These are phyloP conservation scores for Potentilla sterilis DNA, from an alignment of 306 rosid species.

Conservation along the genomic window DNA sequence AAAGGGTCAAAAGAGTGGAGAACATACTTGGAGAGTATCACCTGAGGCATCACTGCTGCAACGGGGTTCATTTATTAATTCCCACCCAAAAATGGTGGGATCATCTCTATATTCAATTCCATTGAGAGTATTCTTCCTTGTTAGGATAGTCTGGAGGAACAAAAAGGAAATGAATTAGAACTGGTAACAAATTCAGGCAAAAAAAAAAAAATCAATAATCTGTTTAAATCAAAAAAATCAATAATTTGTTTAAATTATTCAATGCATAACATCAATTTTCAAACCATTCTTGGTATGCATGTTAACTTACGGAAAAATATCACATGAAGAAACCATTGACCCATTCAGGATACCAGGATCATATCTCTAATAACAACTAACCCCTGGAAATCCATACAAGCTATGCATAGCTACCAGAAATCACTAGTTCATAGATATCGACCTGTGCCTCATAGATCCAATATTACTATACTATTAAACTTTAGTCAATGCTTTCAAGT, in stretches of 20 bases:
- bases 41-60: conserved; percentile 93
- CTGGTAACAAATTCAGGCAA: neutral
- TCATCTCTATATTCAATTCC: conserved; percentile 87
- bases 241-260: neutral
- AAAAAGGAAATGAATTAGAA: conserved; percentile 15
- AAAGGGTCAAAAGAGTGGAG: conserved; percentile 6
- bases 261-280: neutral
- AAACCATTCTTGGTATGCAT: neutral
- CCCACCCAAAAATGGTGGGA: conserved; percentile 95
- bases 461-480: neutral
- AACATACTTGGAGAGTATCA: conserved; percentile 91
- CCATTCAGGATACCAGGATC: neutral
- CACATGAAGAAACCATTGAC: neutral
- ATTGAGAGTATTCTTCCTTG: conserved; percentile 77
- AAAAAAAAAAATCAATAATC: neutral
- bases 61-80: conserved; percentile 96
- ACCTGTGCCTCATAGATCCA: conserved; percentile 6
- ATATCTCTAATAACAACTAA: conserved; percentile 7
- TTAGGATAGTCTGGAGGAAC: conserved; percentile 64
- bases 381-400: conserved; percentile 8
- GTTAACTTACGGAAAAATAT: neutral
- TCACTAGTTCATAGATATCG: conserved; percentile 1
- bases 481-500: neutral
- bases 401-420: neutral
- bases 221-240: neutral